These are phyloP conservation scores for Avena insularis DNA, from an alignment of 176 grass and related monocot species.

Conservation along the genomic window DNA sequence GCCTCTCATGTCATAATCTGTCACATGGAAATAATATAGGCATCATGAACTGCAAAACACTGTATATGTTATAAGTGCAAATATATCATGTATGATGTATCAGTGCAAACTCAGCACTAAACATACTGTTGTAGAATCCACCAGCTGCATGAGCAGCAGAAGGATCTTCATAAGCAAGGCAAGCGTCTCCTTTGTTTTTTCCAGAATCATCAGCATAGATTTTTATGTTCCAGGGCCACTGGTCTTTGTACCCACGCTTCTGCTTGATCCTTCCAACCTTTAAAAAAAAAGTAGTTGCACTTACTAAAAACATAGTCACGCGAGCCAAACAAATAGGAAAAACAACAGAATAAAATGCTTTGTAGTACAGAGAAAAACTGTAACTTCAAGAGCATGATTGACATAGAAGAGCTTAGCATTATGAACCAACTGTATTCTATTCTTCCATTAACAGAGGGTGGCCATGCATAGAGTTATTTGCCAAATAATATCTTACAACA, in stretches of 20 bases:
- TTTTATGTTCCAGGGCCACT: conserved; percentile 99
- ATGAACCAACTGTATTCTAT: conserved; percentile 15
- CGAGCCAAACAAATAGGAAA: not conserved
- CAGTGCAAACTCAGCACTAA: not conserved
- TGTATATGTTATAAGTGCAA: not conserved
- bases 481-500: not conserved
- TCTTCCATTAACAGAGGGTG: not conserved
- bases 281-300: conserved; percentile 31
- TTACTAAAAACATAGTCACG: conserved; percentile 16
- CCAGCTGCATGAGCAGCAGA: conserved; percentile 96
- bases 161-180: conserved; percentile 98
- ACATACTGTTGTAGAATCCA: conserved; percentile 92
- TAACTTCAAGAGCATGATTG: not conserved
- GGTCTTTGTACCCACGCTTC: conserved; percentile 97
- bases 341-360: not conserved
- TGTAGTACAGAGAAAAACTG: not conserved
- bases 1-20: conserved; percentile 97
- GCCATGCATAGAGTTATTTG: not conserved
- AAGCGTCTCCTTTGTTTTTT: conserved; percentile 96
- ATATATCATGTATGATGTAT: conserved; percentile 12
- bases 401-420: not conserved
- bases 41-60: conserved; percentile 34
- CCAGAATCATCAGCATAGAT: conserved; percentile 93
- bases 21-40: conserved; percentile 36
- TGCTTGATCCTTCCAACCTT: conserved; percentile 99